Evolutionary conservation across 1,284 basidiomycete genomes (phyloP), one percentile per base, ranked within the genome.

Genomic region (Cutaneotrichosporon cyanovorans): DNA sequence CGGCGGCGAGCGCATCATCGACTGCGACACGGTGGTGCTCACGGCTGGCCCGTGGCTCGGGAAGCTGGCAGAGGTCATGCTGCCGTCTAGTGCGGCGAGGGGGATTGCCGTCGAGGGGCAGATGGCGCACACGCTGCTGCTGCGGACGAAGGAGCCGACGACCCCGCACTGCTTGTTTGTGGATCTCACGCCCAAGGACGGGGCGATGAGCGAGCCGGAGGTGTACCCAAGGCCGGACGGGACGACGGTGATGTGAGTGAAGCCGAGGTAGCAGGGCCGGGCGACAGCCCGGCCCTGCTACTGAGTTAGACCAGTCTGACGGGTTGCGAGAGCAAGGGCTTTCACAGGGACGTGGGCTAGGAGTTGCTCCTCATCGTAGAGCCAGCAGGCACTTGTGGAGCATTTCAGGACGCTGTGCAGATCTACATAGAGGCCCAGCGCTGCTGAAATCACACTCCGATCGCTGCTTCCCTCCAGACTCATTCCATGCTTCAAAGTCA

Each of bases 31-130:
- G 18, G 62, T 92, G 42, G 74, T 93, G 28, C 68, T 95, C 44
- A 78, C 83, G 23, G 85, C 85, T 11, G 90, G 90, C 12, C 86
- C 87, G 2, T 96, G 91, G 91, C 87, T 88, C 0, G 78, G 87
- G 0, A 62, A 64, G 37, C 72, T 82, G 8, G 73, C 78, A 33
- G 55, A 62, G 19, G 64, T 74, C 45, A 71, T 83, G 20, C 74
- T 81, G 51, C 75, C 78, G 12, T 49, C 64, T 22, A 58, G 72
- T 19, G 61, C 73, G 18, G 72, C 72, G 10, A 59, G 66, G 5
- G 64, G 65, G 37, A 49, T 68, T 15, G 66, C 55, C 33, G 64
- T 70, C 18, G 61, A 60, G 5, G 76, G 76, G 0, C 69, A 70
- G 28, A 62, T 76, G 38, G 77, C 77, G 3, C 77, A 77, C 54